These are phyloP conservation scores for Sugiyamaella pinicola DNA, from an alignment of 1,139 yeast species.

Conservation along the genomic window DNA sequence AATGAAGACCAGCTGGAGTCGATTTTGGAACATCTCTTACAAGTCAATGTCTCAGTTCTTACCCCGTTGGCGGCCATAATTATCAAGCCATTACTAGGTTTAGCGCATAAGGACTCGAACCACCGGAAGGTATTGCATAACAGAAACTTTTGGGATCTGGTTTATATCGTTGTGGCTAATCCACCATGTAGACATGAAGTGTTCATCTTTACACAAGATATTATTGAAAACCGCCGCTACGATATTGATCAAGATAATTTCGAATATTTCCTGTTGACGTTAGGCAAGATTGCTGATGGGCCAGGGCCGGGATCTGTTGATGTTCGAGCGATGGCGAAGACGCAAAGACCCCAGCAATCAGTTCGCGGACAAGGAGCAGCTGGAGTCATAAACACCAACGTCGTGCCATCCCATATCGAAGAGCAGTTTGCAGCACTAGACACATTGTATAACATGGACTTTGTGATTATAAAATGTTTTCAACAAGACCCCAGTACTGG, in stretches of 20 bases:
- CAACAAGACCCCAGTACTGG: slow-evolving; percentile 19
- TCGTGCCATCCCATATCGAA: not conserved
- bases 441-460: slow-evolving; percentile 17
- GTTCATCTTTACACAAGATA: slow-evolving; percentile 52
- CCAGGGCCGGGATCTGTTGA: slow-evolving; percentile 62
- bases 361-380: no score
- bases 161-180: slow-evolving; percentile 60
- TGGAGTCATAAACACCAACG: not conserved
- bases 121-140: slow-evolving; percentile 34
- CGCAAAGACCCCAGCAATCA: not conserved
- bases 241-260: slow-evolving; percentile 55
- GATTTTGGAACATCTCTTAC: slow-evolving; percentile 19
- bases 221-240: slow-evolving; percentile 47
- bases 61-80: slow-evolving; percentile 23
- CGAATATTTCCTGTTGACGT: slow-evolving; percentile 60
- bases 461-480: slow-evolving; percentile 7
- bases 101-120: slow-evolving; percentile 55
- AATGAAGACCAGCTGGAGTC: slow-evolving; percentile 46
- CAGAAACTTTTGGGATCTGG: slow-evolving; percentile 65
- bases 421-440: slow-evolving; percentile 16
- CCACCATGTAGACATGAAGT: slow-evolving; percentile 54
- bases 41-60: slow-evolving; percentile 26
- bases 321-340: not conserved
- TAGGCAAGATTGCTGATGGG: slow-evolving; percentile 79
- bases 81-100: slow-evolving; percentile 55